Conservation (phyloP, 2,329 filamentous ascomycete species). For the Cadophora luteo-olivacea region DNA sequence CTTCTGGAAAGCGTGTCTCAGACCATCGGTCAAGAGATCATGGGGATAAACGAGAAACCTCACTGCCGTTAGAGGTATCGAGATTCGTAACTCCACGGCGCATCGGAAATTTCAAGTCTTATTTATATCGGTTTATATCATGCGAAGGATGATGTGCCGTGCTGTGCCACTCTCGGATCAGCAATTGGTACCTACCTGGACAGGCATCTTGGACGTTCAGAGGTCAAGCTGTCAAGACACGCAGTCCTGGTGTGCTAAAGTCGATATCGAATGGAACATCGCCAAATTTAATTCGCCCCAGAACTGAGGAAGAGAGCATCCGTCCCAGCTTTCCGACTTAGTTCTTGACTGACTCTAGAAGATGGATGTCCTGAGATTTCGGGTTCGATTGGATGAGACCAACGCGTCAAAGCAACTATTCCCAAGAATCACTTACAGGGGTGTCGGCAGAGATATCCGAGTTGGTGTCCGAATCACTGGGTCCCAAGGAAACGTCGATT, state of each 20-base stretch:
- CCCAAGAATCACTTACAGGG: neutral
- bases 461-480: constrained; percentile 2
- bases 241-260: neutral
- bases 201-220: neutral
- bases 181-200: neutral
- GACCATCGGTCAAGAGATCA: constrained; percentile 19
- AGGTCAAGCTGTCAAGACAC: neutral
- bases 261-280: neutral
- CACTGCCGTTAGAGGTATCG: constrained; percentile 9
- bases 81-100: neutral
- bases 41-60: constrained; percentile 3
- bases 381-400: neutral
- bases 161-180: neutral
- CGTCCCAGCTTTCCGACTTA: neutral
- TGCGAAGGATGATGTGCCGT: neutral
- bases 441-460: constrained; percentile 9
- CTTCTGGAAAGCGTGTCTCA: constrained; percentile 16
- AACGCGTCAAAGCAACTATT: neutral
- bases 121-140: constrained; percentile 18
- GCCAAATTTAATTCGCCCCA: neutral
- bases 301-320: neutral
- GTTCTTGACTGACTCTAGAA: neutral
- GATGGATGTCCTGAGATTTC: neutral
- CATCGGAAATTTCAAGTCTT: constrained; percentile 13
- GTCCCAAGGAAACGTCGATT: neutral